phyloP scores from a whole-genome alignment of 805 yeast species.

The Lipomyces yamadae region DNA sequence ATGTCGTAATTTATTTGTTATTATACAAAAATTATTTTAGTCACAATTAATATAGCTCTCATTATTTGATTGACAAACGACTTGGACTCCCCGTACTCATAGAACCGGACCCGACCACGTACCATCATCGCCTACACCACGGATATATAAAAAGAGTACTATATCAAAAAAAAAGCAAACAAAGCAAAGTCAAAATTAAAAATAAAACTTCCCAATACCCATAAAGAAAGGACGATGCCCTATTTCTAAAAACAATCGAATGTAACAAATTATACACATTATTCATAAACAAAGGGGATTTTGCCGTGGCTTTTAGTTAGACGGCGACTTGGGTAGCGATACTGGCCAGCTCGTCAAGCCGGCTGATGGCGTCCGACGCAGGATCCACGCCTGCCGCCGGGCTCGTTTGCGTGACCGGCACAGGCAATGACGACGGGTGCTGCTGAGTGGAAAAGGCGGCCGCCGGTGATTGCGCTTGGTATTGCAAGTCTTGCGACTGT shows the following conservation, averaged over 20 bases:
- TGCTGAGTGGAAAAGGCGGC: not conserved
- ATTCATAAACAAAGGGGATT: not conserved
- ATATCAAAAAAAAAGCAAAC: too few species aligned
- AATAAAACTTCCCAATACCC: too few species aligned
- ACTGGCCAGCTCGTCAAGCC: conserved; percentile 22
- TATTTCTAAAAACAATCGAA: not conserved
- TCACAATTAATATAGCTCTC: too few species aligned
- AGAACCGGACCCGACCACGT: too few species aligned
- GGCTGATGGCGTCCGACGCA: conserved; percentile 4
- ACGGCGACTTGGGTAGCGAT: conserved; percentile 19
- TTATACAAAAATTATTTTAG: too few species aligned
- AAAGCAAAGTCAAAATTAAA: too few species aligned
- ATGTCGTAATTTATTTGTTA: too few species aligned
- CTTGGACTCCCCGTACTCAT: too few species aligned
- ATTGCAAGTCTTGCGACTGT: not conserved
- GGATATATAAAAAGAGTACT: too few species aligned
- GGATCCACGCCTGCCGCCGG: not conserved
- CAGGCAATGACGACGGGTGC: conserved; percentile 1
- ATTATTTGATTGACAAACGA: too few species aligned
- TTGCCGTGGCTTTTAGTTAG: not conserved
- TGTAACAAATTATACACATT: not conserved
- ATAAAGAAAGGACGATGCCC: too few species aligned
- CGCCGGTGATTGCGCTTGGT: not conserved
- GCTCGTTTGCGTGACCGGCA: conserved; percentile 3
- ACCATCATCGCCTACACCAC: too few species aligned